phyloP scores from a whole-genome alignment of 2,329 filamentous ascomycete genomes.

The Allantophomopsis lycopodina region DNA sequence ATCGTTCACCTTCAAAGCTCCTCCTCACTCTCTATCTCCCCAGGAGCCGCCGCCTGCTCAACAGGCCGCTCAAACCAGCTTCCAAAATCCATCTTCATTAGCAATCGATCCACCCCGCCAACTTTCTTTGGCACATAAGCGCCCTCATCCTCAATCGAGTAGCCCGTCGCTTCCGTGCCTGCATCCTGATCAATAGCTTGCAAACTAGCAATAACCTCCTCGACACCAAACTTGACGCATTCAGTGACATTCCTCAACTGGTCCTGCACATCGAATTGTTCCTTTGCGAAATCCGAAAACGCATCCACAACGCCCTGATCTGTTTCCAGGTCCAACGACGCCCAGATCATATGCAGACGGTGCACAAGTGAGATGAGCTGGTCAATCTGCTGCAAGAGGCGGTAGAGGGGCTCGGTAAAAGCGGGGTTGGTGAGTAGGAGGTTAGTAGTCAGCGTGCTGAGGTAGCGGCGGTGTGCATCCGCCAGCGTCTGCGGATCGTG shows the following conservation, averaged over 20 bases:
- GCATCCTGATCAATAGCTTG: constrained; percentile 35
- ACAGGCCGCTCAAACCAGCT: constrained; percentile 17
- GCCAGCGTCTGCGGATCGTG: constrained; percentile 80
- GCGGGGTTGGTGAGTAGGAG: constrained; percentile 50
- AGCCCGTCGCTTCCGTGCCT: constrained; percentile 17
- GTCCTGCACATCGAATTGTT: constrained; percentile 54
- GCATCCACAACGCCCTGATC: constrained; percentile 73
- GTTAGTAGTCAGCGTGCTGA: constrained; percentile 51
- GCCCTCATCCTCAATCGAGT: constrained; percentile 24
- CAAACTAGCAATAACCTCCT: constrained; percentile 40
- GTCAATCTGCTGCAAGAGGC: constrained; percentile 62
- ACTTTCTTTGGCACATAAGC: constrained; percentile 58
- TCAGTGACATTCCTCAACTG: constrained; percentile 51
- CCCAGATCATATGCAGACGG: constrained; percentile 64
- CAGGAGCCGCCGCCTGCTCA: too few relatives aligned
- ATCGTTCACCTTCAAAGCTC: not conserved
- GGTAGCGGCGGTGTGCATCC: constrained; percentile 64
- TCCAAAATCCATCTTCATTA: constrained; percentile 73
- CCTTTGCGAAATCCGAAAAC: constrained; percentile 54
- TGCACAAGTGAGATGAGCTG: constrained; percentile 65
- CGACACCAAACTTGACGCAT: constrained; percentile 53
- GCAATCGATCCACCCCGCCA: constrained; percentile 67
- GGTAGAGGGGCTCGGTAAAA: constrained; percentile 53
- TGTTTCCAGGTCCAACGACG: constrained; percentile 64
- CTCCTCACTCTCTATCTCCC: not conserved